Evolutionary conservation across 768 basidiomycete species (phyloP).

Genomic region (Suillus fuscotomentosus): DNA sequence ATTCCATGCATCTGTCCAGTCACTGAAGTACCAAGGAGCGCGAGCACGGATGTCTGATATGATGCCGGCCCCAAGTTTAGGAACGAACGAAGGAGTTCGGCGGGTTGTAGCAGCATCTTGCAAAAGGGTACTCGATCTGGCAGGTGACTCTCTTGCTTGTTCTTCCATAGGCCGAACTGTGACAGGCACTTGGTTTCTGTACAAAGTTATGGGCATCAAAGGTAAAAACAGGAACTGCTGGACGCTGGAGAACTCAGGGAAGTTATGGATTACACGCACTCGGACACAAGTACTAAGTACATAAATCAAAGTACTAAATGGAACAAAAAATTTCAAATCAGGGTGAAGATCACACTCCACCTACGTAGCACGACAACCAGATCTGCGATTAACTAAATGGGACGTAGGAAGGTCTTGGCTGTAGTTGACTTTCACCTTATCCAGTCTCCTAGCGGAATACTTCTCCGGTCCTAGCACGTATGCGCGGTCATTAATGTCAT

Average conservation of each 20-base stretch:
- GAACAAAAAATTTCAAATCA: background rate
- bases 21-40: conserved; percentile 75
- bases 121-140: conserved; percentile 6
- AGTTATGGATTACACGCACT: background rate
- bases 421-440: background rate
- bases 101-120: background rate
- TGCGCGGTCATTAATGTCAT: background rate
- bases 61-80: conserved; percentile 58
- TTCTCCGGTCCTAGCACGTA: background rate
- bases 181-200: background rate
- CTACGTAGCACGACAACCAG: background rate
- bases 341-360: background rate
- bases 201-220: background rate
- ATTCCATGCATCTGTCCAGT: conserved; percentile 92
- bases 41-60: conserved; percentile 66
- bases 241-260: background rate
- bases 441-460: background rate
- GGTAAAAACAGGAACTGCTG: background rate
- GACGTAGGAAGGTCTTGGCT: background rate
- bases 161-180: background rate
- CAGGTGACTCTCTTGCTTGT: background rate
- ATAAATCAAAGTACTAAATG: background rate
- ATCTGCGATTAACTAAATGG: background rate
- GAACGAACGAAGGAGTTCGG: conserved; percentile 15
- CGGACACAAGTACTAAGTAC: background rate